Base-by-base conservation (phyloP, 192 early-diverging fungal species). In the Dispira simplex region DNA sequence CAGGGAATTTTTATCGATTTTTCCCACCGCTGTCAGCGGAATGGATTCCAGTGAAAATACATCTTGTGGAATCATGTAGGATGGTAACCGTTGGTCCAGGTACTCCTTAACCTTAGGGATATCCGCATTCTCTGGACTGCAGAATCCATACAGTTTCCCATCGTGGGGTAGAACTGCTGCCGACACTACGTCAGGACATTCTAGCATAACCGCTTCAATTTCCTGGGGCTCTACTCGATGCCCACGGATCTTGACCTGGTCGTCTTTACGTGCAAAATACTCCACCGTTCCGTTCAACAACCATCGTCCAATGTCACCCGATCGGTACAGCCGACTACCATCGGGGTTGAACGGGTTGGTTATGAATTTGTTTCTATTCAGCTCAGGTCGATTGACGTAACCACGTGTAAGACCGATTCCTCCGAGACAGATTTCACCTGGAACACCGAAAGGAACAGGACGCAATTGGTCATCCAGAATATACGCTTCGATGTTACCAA, bases 381-480 rank as follows among this genome's bases (percentile, higher is more conserved):
- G 21, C 18, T 51, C 48, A 51, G 48, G 21, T 4, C 48, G 48
- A 23, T 51, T 51, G 48, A 51, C 48, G 8, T 51, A 51, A 9
- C 48, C 48, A 5, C 48, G 48, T 23, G 21, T 51, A 16, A 51
- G 18, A 1, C 48, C 48, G 16, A 23, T 16, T 51, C 48, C 21
- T 21, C 65, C 70, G 46, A 71, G 67, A 43, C 65, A 68, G 1
- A 76, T 28, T 57, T 73, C 72, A 0, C 71, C 72, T 12, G 52
- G 45, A 9, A 63, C 72, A 20, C 73, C 73, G 14, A 74, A 25
- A 3, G 70, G 70, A 14, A 68, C 66, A 11, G 63, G 73, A 16
- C 48, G 45, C 12, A 16, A 8, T 5, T 54, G 55, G 8, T n/a
- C 20, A 53, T 73, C 72, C 45, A 73, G 53, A 12, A 73, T 63